Base-by-base conservation (phyloP, 495 filamentous ascomycete species). In the Penicillium longicatenatum region DNA sequence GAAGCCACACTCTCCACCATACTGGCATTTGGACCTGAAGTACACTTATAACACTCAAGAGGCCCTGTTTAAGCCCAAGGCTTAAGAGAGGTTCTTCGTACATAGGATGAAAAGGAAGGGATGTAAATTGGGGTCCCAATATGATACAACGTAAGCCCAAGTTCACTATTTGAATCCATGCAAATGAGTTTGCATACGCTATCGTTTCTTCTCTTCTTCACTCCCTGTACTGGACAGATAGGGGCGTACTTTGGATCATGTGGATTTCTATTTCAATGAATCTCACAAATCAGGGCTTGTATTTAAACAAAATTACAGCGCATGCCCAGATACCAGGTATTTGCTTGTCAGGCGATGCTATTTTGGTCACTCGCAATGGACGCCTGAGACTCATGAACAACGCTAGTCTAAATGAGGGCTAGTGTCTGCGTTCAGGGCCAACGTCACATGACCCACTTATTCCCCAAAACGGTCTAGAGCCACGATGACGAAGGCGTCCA, bases 21-120 rank as follows among this genome's bases (percentile, higher is more conserved):
- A 92, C 61, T 94, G 89, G 89, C 90, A 92, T 57, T 66, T 86
- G 45, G 86, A 91, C 50, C 69, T 94, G 55, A 81, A 88, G 72
- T 93, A 92, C 61, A 82, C 76, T 4, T 93, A 93, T 64, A 82
- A 93, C 64, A 89, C 89, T 1, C 74, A 80, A 57, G 77, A 86
- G 68, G 87, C 84, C 6, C 60, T 92, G 53, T 90, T 89, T 60
- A 74, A 75, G 60, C 69, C 71, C 4, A 76, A 74, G 53, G 17
- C 46, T 41, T 58, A 52, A 17, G 8, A 39, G 12, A 12, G 37
- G 37, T 16, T 0, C 16, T 16, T 7, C 16, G 16, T 39, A n/a
- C 3, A 39, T 45, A 11, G 42, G 7, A 45, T 16, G 20, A 11
- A 45, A 39, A 12, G 37, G 6, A 39, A 39, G n/a, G 37, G 14